Evolutionary conservation across 257 asterid species (phyloP).

Genomic region (Solanum arcanum): DNA sequence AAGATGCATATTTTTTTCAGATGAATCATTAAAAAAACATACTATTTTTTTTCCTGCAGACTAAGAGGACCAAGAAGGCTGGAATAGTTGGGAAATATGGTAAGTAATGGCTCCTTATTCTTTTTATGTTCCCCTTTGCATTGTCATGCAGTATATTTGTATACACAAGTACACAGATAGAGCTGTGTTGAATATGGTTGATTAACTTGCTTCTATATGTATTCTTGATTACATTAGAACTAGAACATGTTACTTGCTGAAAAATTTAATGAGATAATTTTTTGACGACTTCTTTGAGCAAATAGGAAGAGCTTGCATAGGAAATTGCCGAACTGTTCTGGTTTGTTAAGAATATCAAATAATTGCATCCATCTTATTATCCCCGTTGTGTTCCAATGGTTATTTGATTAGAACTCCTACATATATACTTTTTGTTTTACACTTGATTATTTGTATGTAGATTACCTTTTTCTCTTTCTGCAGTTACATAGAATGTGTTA

Average conservation of each 20-base stretch:
- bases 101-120: neutral
- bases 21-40: neutral
- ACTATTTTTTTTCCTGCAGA: neutral
- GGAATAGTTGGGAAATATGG: conserved; percentile 8
- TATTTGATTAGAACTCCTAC: neutral
- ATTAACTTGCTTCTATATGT: neutral
- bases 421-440: neutral
- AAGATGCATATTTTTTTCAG: neutral
- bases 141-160: neutral
- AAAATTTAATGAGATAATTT: neutral
- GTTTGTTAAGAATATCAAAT: neutral
- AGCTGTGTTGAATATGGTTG: neutral
- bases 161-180: neutral
- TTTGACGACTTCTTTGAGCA: neutral
- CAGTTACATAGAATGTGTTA: neutral
- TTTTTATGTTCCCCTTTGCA: neutral
- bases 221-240: neutral
- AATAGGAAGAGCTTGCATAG: neutral
- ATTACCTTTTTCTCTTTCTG: neutral
- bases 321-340: neutral
- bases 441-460: neutral
- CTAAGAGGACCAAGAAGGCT: conserved; percentile 11
- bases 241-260: neutral
- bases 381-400: neutral
- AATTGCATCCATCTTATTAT: neutral